Evolutionary conservation across 345 rosid genomes (phyloP).

Genomic region (Rhodamnia rubescens): DNA sequence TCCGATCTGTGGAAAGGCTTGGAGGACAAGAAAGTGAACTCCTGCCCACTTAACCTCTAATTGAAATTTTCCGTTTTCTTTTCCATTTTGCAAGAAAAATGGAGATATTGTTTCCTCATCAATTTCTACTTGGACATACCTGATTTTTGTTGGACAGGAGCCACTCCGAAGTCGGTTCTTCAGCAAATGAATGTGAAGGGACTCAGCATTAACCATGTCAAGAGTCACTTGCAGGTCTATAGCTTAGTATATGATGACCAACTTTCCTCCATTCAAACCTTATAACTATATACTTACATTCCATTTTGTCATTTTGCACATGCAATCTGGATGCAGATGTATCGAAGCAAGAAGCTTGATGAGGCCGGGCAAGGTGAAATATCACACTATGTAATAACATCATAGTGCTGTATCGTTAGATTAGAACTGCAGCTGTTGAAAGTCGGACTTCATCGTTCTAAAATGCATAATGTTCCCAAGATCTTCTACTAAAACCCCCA

Average conservation of each 20-base stretch:
- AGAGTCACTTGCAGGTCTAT: constrained; percentile 83
- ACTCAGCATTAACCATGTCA: constrained; percentile 78
- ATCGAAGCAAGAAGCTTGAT: constrained; percentile 74
- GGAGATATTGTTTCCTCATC: not conserved
- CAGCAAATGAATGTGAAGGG: constrained; percentile 76
- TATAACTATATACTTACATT: not conserved
- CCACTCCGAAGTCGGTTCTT: constrained; percentile 82
- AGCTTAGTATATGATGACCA: not conserved
- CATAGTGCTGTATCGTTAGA: not conserved
- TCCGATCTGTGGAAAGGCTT: constrained; percentile 67
- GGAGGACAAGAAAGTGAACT: constrained; percentile 80
- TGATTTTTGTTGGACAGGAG: constrained; percentile 30
- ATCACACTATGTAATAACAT: not conserved
- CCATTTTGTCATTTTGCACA: not conserved
- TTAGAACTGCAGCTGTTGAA: not conserved
- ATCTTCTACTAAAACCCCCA: not conserved
- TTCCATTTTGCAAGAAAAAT: not conserved
- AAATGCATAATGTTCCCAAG: not conserved
- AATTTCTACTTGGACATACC: not conserved
- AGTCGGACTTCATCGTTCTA: not conserved
- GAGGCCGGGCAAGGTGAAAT: constrained; percentile 50
- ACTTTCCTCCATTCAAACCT: not conserved
- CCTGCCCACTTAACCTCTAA: not conserved
- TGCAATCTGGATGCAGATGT: constrained; percentile 38
- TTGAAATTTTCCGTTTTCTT: not conserved